A percentile compares a stretch with the other conserved stretches of the same genome.
Conservation (phyloP, 139 green algal genomes). For the Ettlia oleoabundans region DNA sequence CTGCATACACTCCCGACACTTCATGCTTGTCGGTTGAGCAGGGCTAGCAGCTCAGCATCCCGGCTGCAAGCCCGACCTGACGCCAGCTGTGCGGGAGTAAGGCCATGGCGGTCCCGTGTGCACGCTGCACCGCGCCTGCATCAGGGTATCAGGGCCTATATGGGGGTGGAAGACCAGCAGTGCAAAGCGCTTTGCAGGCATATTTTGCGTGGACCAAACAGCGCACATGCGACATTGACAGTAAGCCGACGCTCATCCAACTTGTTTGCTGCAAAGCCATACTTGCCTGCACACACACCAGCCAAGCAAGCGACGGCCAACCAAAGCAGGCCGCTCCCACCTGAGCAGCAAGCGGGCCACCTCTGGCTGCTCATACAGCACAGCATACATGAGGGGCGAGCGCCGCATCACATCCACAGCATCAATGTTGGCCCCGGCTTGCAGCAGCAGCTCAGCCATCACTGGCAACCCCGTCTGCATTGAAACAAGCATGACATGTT, state of each 20-base stretch:
- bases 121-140: constrained; percentile 16
- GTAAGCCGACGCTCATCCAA: too few species aligned
- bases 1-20: too few species aligned
- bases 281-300: background rate
- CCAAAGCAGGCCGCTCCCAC: background rate
- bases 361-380: constrained; percentile 22
- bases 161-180: background rate
- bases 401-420: constrained; percentile 33
- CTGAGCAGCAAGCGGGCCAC: constrained; percentile 25
- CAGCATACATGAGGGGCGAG: constrained; percentile 33
- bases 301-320: background rate
- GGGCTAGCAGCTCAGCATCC: constrained; percentile 23
- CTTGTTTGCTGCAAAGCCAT: too few species aligned
- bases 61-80: background rate
- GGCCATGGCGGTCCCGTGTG: constrained; percentile 11
- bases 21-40: constrained; percentile 15
- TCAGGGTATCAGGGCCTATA: background rate
- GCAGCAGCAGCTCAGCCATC: constrained; percentile 43
- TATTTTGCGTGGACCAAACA: too few species aligned
- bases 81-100: constrained; percentile 35
- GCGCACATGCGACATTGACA: too few species aligned
- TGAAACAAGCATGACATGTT: too few species aligned
- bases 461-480: constrained; percentile 11
- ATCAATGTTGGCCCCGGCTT: constrained; percentile 28
- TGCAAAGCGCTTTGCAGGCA: too few species aligned